Evolutionary conservation across 768 basidiomycete genomes (phyloP).

Genomic region (Leccinum sublutescens): DNA sequence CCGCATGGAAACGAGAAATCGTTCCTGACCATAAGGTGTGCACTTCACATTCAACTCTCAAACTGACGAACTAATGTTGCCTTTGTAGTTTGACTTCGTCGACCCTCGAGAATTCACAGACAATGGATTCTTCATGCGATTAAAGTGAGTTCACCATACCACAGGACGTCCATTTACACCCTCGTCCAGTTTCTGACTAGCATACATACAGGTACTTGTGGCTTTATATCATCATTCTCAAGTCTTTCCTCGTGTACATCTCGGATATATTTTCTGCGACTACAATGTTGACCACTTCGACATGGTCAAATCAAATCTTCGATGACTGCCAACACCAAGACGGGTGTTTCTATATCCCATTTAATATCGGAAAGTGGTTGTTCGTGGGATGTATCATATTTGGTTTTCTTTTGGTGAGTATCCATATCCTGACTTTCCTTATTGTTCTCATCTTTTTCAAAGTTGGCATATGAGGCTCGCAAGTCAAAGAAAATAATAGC

Average conservation of each 20-base stretch:
- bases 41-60: neutral
- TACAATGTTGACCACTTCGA: constrained; percentile 89
- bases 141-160: constrained; percentile 56
- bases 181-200: constrained; percentile 10
- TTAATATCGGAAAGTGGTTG: constrained; percentile 89
- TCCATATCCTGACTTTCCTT: neutral
- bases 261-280: constrained; percentile 97
- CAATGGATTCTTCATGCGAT: constrained; percentile 80
- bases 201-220: constrained; percentile 73
- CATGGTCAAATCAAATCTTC: constrained; percentile 93
- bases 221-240: constrained; percentile 90
- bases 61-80: constrained; percentile 1
- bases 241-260: constrained; percentile 94
- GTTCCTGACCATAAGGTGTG: constrained; percentile 96
- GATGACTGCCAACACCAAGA: constrained; percentile 59
- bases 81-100: constrained; percentile 88
- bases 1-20: constrained; percentile 95
- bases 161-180: neutral
- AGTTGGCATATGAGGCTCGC: constrained; percentile 90
- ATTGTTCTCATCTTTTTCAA: constrained; percentile 30
- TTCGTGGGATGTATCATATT: constrained; percentile 98
- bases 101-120: constrained; percentile 91
- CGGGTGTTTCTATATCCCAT: constrained; percentile 84
- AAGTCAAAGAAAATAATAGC: constrained; percentile 94
- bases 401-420: constrained; percentile 86